Evolutionary conservation across 2,329 filamentous ascomycete species (phyloP), one percentile per base, ranked within the genome.

Genomic region (Colletotrichum abscissum): DNA sequence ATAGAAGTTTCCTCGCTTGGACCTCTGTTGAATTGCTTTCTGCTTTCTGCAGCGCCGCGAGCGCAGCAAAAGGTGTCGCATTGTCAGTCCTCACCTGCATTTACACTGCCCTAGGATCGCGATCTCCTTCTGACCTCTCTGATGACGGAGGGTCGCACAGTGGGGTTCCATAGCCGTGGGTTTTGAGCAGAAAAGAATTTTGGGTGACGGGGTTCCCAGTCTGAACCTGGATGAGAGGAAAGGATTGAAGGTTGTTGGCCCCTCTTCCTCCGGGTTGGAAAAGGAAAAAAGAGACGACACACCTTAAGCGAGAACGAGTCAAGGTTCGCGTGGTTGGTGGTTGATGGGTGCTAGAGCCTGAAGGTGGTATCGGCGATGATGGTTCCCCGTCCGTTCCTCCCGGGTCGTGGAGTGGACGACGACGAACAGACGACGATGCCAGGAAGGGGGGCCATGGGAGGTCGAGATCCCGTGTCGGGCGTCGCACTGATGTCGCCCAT

Each of bases 71-170:
- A 22, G 19, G 42, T 26, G 70, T 70, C 60, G 67, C 67, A 65
- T 56, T 54, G 70, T 73, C 70, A 73, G 54, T 73, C 70, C 70
- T 73, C 70, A 65, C 68, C 55, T 70, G 70, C 70, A 70, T 70
- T 54, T 30, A 55, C n/a, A 26, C 49, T 35, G 46, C 54, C 22
- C 49, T 62, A 49, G 30, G 55, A 73, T 73, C 70, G 67, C 70
- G 46, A 73, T 70, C 60, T 65, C 49, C 30, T 9, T 28, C 9
- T 49, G 16, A 46, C 33, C 28, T 33, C 60, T 57, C 60, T 70
- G 60, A 73, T 69, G 55, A 73, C 58, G 28, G 38, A 63, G 59
- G 69, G 66, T 35, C 59, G 42, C 30, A 30, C 33, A 28, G 67
- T 60, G 67, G 70, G 66, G 56, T 38, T 16, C 42, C 42, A 19